Conservation (phyloP, 805 yeast species). For the Teunomyces pallodes region DNA sequence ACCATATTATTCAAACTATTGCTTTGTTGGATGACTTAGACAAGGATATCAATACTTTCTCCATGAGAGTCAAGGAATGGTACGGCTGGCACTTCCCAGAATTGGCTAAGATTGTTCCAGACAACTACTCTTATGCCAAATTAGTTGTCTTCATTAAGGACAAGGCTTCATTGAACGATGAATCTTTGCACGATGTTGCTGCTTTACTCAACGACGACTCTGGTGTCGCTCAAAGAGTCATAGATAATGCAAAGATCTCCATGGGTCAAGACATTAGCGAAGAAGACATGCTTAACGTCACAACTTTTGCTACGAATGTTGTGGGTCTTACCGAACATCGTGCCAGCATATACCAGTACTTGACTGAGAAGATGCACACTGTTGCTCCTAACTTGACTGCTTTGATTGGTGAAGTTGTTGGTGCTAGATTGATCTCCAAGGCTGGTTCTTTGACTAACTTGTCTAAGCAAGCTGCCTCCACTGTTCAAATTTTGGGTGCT, state of each 20-base stretch:
- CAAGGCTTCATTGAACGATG: conserved; percentile 84
- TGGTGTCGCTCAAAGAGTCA: conserved; percentile 81
- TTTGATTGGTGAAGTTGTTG: conserved; percentile 97
- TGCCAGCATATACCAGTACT: conserved; percentile 74
- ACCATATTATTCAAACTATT: conserved; percentile 98
- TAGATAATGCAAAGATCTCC: conserved; percentile 93
- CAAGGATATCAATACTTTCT: conserved; percentile 95
- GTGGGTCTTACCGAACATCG: conserved; percentile 91
- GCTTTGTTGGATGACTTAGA: conserved; percentile 96
- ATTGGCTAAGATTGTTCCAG: conserved; percentile 86
- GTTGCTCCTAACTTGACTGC: conserved; percentile 97
- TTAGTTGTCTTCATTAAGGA: conserved; percentile 81
- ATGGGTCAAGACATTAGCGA: conserved; percentile 99
- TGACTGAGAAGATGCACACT: conserved; percentile 93
- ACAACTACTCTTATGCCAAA: conserved; percentile 82
- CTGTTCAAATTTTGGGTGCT: conserved; percentile 97
- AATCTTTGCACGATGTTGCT: conserved; percentile 91
- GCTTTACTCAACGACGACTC: conserved; percentile 90
- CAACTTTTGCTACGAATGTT: conserved; percentile 90
- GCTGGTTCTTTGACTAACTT: conserved; percentile 96
- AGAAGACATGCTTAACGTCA: conserved; percentile 88
- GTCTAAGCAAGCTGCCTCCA: conserved; percentile 98
- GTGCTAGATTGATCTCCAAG: conserved; percentile 96
- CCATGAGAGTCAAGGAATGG: conserved; percentile 98
- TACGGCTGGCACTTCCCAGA: conserved; percentile 99